These are phyloP conservation scores for Centella asiatica DNA, from an alignment of 129 eudicot species.

Conservation along the genomic window DNA sequence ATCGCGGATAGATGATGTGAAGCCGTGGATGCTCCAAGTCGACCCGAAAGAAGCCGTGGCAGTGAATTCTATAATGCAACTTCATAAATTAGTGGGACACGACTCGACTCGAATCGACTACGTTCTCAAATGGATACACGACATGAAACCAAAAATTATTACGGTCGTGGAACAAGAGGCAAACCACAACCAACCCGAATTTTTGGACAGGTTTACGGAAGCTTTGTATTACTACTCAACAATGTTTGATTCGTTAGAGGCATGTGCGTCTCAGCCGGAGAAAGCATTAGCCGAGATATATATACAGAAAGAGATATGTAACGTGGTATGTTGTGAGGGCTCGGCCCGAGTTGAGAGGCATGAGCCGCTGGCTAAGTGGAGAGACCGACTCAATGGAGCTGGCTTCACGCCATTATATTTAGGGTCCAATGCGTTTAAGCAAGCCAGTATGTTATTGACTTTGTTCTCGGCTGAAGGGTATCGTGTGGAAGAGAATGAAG, in stretches of 20 bases:
- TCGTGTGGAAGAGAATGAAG: conserved; percentile 66
- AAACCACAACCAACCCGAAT: conserved; percentile 54
- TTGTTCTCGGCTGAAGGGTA: conserved; percentile 72
- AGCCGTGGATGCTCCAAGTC: conserved; percentile 58
- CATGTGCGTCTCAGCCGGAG: conserved; percentile 31
- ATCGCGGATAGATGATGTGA: conserved; percentile 43
- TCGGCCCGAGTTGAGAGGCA: conserved; percentile 67
- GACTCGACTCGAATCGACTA: conserved; percentile 21
- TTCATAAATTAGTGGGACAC: conserved; percentile 46
- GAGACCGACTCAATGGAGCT: conserved; percentile 38
- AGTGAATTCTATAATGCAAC: conserved; percentile 64
- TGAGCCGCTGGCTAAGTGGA: conserved; percentile 64
- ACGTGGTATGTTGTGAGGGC: conserved; percentile 73
- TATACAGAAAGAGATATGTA: conserved; percentile 60
- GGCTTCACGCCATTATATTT: conserved; percentile 56
- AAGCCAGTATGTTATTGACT: conserved; percentile 73
- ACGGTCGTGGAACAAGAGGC: conserved; percentile 84
- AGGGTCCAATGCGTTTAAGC: conserved; percentile 74
- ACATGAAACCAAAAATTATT: conserved; percentile 51
- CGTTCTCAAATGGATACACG: conserved; percentile 42
- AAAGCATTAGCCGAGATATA: conserved; percentile 53
- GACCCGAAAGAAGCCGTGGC: conserved; percentile 60
- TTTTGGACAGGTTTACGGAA: conserved; percentile 60
- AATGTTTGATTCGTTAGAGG: conserved; percentile 76
- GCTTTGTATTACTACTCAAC: conserved; percentile 69